A percentile compares a stretch with the other conserved stretches of the same genome.
phyloP scores from a whole-genome alignment of 202 grass and related monocot species.

The Setaria italica region DNA sequence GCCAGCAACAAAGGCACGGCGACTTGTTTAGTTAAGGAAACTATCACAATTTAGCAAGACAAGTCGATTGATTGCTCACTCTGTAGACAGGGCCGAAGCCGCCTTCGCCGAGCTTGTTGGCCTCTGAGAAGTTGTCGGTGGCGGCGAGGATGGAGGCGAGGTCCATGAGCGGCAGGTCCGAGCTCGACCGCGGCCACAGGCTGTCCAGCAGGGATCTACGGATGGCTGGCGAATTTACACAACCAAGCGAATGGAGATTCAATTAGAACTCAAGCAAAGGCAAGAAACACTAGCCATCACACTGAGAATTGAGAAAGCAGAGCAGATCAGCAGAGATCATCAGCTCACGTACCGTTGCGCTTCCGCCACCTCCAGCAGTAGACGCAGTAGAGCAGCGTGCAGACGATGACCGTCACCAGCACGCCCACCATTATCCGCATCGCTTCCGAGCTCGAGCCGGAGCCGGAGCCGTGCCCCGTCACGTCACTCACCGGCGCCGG shows the following conservation, averaged over 20 bases:
- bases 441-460: conserved; percentile 51
- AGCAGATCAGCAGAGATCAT: neutral
- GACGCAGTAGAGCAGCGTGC: conserved; percentile 79
- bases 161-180: conserved; percentile 82
- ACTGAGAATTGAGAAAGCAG: too few species aligned
- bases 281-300: neutral
- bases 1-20: too few species aligned
- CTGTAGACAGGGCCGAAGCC: conserved; percentile 93
- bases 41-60: neutral
- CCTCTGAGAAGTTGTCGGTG: conserved; percentile 79
- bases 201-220: conserved; percentile 67
- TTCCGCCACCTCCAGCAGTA: conserved; percentile 99
- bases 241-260: neutral
- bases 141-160: conserved; percentile 69
- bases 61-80: conserved; percentile 35
- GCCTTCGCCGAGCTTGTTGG: conserved; percentile 94
- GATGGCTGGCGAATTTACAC: conserved; percentile 46
- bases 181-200: conserved; percentile 65
- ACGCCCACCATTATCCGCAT: conserved; percentile 84
- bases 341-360: conserved; percentile 64
- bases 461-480: neutral
- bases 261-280: neutral
- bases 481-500: neutral
- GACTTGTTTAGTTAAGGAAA: neutral
- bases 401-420: conserved; percentile 68